phyloP scores from a whole-genome alignment of 352 stramenopile species.

The Saprolegnia diclina region DNA sequence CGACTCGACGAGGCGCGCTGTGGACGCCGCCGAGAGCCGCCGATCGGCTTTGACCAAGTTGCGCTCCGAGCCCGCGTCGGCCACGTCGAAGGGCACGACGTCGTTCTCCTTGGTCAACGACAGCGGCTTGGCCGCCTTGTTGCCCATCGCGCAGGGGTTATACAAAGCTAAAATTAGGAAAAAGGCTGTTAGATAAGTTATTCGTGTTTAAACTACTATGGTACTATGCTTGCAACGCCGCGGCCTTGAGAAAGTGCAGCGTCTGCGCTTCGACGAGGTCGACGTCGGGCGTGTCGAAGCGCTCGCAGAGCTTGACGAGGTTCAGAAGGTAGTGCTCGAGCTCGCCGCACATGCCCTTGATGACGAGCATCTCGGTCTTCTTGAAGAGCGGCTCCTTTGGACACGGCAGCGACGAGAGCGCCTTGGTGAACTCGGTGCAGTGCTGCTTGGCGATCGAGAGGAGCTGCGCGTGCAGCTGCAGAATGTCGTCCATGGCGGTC shows the following conservation, averaged over 20 bases:
- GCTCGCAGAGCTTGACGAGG: slow-evolving; percentile 20
- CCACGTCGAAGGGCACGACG: slow-evolving; percentile 1
- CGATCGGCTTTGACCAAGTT: not conserved
- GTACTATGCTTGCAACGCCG: not conserved
- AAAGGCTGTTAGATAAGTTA: not conserved
- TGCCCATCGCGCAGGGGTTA: not conserved
- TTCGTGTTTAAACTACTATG: slow-evolving; percentile 1
- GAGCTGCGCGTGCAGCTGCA: not conserved
- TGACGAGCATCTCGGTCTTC: slow-evolving; percentile 19
- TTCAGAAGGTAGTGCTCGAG: slow-evolving; percentile 18
- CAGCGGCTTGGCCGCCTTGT: slow-evolving; percentile 6
- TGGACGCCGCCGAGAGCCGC: not conserved
- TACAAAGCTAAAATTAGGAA: not conserved
- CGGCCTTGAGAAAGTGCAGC: not conserved
- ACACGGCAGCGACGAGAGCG: not conserved
- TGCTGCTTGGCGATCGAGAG: not conserved
- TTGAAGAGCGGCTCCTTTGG: slow-evolving; percentile 23
- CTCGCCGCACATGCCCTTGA: slow-evolving; percentile 24
- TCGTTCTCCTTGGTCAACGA: slow-evolving; percentile 6
- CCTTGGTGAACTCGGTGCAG: not conserved
- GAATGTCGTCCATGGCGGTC: not conserved
- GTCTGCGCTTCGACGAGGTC: slow-evolving; percentile 1
- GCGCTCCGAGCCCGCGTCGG: not conserved
- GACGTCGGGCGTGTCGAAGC: slow-evolving; percentile 12
- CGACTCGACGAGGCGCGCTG: not conserved